These are phyloP conservation scores for Yamadazyma atlantica DNA, from an alignment of 1,139 yeast species.

Conservation along the genomic window DNA sequence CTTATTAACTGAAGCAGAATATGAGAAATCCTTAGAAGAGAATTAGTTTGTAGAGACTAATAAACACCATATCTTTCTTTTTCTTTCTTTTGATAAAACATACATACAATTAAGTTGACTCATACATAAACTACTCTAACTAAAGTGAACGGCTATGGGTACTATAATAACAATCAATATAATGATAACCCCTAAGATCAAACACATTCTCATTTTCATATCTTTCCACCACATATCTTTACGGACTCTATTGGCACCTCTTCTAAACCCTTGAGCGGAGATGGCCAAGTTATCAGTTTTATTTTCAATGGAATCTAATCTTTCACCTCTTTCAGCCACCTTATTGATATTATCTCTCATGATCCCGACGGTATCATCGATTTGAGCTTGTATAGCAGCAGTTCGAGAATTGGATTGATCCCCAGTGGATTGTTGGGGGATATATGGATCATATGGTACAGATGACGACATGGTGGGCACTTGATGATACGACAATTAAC, in stretches of 20 bases:
- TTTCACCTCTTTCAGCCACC: conserved; percentile 93
- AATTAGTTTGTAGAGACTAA: neutral
- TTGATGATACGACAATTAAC: too few species aligned
- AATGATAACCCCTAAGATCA: conserved; percentile 77
- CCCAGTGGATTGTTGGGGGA: conserved; percentile 61
- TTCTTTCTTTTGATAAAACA: neutral
- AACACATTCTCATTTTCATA: conserved; percentile 93
- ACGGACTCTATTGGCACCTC: conserved; percentile 97
- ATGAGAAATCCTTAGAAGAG: conserved; percentile 61
- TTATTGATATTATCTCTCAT: conserved; percentile 98
- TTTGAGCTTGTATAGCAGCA: conserved; percentile 88
- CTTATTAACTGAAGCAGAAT: conserved; percentile 53
- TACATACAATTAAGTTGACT: too few species aligned
- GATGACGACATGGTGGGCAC: conserved; percentile 87
- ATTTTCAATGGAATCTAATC: conserved; percentile 89
- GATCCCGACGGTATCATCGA: conserved; percentile 95
- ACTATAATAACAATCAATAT: conserved; percentile 86
- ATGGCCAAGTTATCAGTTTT: conserved; percentile 92
- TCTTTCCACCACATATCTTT: conserved; percentile 99
- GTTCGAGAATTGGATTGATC: conserved; percentile 64
- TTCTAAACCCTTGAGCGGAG: conserved; percentile 92
- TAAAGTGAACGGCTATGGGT: conserved; percentile 89
- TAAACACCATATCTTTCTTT: neutral
- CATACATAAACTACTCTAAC: conserved; percentile 24
- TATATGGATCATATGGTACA: conserved; percentile 88